These are phyloP conservation scores for Heliamphora pulchella DNA, from an alignment of 179 eudicot genomes.

Conservation along the genomic window DNA sequence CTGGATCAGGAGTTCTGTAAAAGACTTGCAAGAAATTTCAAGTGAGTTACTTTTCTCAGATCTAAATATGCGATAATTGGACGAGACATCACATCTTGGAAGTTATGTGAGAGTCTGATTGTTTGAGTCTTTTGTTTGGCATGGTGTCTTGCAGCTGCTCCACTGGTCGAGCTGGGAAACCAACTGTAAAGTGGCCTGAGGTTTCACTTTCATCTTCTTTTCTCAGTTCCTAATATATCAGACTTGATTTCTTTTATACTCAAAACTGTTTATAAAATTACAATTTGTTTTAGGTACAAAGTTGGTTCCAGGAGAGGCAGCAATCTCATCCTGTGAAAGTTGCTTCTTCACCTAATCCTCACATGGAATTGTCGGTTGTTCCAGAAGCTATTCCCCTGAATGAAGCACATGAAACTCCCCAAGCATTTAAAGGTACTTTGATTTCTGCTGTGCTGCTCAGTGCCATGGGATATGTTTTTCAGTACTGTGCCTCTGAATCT, in stretches of 20 bases:
- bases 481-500: not conserved
- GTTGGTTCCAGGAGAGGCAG: constrained; percentile 53
- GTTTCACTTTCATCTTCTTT: constrained; percentile 26
- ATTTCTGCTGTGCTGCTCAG: not conserved
- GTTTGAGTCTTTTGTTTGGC: constrained; percentile 1
- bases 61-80: not conserved
- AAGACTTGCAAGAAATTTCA: constrained; percentile 35
- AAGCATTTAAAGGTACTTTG: constrained; percentile 20
- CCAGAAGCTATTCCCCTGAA: constrained; percentile 18
- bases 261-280: not conserved
- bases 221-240: not conserved
- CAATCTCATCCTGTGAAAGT: constrained; percentile 28
- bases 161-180: constrained; percentile 79
- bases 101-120: not conserved
- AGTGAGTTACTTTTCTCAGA: constrained; percentile 24
- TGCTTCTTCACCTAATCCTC: constrained; percentile 29
- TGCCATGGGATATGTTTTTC: constrained; percentile 5
- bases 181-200: constrained; percentile 66
- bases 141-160: constrained; percentile 52
- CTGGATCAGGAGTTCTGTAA: constrained; percentile 27
- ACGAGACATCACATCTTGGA: not conserved
- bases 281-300: constrained; percentile 44
- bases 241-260: constrained; percentile 10
- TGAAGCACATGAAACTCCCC: constrained; percentile 18
- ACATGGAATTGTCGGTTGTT: constrained; percentile 20